A percentile compares a stretch with the other conserved stretches of the same genome.
Conservation (phyloP, 2,329 filamentous ascomycete genomes). For the Colletotrichum abscissum region DNA sequence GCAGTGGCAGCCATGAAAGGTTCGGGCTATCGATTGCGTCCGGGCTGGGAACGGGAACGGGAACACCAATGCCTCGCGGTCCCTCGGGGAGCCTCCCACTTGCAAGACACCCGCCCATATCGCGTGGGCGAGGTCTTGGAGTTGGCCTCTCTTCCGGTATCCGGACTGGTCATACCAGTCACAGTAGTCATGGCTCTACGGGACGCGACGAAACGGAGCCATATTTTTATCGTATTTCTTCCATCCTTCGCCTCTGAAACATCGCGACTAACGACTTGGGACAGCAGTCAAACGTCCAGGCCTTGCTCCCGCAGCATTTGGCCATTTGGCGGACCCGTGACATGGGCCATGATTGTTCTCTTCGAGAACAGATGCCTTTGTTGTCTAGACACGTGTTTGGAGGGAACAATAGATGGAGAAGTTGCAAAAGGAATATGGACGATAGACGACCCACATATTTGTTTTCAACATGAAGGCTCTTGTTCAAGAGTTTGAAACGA, state of each 20-base stretch:
- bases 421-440: background rate
- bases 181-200: background rate
- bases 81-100: constrained; percentile 5
- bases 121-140: constrained; percentile 6
- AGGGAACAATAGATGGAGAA: background rate
- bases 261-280: background rate
- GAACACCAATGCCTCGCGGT: constrained; percentile 37
- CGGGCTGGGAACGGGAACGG: constrained; percentile 44
- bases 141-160: constrained; percentile 28
- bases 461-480: background rate
- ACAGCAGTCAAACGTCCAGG: constrained; percentile 5
- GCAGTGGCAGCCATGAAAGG: constrained; percentile 40
- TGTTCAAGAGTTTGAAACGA: background rate
- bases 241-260: background rate
- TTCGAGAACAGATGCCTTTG: background rate
- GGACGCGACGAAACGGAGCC: background rate
- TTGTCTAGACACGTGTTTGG: background rate
- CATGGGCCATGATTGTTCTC: background rate
- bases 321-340: background rate
- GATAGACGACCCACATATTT: background rate
- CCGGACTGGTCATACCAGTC: background rate
- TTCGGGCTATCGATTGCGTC: constrained; percentile 45
- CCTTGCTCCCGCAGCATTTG: constrained; percentile 1
- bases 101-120: background rate
- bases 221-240: background rate